phyloP scores from a whole-genome alignment of 306 rosid genomes.

The Fagus sylvatica region DNA sequence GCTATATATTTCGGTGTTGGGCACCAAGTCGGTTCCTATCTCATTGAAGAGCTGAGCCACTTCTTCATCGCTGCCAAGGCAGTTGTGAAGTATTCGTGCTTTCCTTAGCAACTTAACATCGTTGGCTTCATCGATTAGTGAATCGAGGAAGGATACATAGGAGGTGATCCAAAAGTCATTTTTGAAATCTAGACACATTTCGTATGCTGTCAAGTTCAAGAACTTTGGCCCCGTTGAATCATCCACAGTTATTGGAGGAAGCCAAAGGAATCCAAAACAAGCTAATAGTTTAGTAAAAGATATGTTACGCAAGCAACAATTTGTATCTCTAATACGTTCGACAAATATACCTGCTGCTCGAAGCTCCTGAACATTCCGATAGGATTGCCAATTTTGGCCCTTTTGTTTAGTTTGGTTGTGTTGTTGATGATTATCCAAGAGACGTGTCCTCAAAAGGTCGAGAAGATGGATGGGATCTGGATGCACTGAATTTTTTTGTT shows the following conservation, averaged over 20 bases:
- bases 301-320: conserved; percentile 1
- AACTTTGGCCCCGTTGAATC: conserved; percentile 23
- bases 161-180: conserved; percentile 15
- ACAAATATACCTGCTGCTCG: conserved; percentile 18
- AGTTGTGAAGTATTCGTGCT: conserved; percentile 7
- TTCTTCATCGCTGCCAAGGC: conserved; percentile 26
- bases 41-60: conserved; percentile 27
- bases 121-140: conserved; percentile 18
- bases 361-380: conserved; percentile 25
- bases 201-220: conserved; percentile 28
- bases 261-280: conserved; percentile 10
- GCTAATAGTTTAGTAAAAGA: not conserved
- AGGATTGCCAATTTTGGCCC: not conserved
- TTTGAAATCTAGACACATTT: conserved; percentile 23
- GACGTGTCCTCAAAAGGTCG: not conserved
- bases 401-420: no score
- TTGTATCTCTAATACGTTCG: not conserved
- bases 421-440: not conserved
- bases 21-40: conserved; percentile 27
- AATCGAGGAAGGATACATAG: conserved; percentile 20
- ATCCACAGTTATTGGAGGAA: conserved; percentile 19
- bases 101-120: conserved; percentile 25
- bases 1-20: not conserved
- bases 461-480: conserved; percentile 15
- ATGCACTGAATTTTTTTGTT: not conserved